phyloP scores from a whole-genome alignment of 352 stramenopile species.

The Plasmopara muralis region DNA sequence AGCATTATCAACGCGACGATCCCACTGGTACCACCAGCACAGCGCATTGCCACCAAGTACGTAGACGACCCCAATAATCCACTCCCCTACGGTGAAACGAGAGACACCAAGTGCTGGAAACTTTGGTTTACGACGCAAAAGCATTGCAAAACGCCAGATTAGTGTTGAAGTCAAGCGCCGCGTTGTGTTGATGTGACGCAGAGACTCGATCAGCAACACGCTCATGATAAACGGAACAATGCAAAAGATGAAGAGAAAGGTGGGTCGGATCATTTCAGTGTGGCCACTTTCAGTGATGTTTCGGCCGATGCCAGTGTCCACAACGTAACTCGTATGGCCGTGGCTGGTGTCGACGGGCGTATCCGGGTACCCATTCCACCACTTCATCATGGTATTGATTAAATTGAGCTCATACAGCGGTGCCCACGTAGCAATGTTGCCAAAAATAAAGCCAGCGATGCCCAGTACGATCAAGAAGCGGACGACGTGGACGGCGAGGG shows the following conservation, averaged over 20 bases:
- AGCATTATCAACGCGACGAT: conserved; percentile 31
- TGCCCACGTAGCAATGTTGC: conserved; percentile 53
- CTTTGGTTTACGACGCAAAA: conserved; percentile 44
- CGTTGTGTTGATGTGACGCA: conserved; percentile 37
- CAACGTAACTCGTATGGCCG: conserved; percentile 33
- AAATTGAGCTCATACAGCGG: conserved; percentile 47
- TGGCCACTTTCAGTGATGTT: conserved; percentile 51
- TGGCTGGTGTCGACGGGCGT: conserved; percentile 19
- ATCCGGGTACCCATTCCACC: conserved; percentile 55
- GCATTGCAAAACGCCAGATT: conserved; percentile 36
- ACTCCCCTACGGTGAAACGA: conserved; percentile 44
- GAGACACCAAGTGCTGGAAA: conserved; percentile 38
- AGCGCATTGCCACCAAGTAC: conserved; percentile 54
- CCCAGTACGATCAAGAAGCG: conserved; percentile 31
- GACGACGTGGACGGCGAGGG: conserved; percentile 21
- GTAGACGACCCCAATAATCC: conserved; percentile 46
- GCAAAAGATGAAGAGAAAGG: conserved; percentile 62
- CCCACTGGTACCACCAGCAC: conserved; percentile 55
- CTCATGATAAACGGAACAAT: conserved; percentile 52
- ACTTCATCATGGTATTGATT: conserved; percentile 43
- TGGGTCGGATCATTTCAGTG: conserved; percentile 61
- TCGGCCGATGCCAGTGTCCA: conserved; percentile 41
- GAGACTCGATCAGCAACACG: conserved; percentile 43
- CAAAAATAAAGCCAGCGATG: conserved; percentile 45
- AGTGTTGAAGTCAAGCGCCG: conserved; percentile 28